Evolutionary conservation across 371 early-diverging fungal genomes (phyloP), one percentile per base, ranked within the genome.

Genomic region (Basidiobolus heterosporus): DNA sequence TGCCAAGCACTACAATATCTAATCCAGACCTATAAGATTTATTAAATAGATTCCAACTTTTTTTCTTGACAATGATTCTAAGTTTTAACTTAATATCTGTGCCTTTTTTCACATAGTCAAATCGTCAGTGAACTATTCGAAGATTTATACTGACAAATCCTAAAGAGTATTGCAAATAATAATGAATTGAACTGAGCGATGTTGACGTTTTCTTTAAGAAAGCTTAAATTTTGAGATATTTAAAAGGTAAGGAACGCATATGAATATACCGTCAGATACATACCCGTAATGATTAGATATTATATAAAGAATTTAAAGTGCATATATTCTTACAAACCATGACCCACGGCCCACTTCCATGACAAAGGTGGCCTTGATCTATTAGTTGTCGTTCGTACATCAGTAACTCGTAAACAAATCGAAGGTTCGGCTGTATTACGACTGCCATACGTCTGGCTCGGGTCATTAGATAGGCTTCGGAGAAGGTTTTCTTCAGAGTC

Each of bases 341-440:
- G 5, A 30, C 9, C 30, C 30, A 30, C 3, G 30, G 9, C 9
- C 30, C 30, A 30, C 30, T 30, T 3, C 30, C 30, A 9, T 30
- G 9, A 3, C 9, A 9, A 9, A 30, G 30, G 30, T 30, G 30
- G 9, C 30, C 30, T 30, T 30, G 30, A 3, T 30, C 30, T 30
- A 30, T 30, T 30, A 30, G 9, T 49, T 48, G 59, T 48, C 74
- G 74, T 46, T 78, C 79, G 51, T 74, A 58, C 38, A 75, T 75
- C 15, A 78, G 39, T 43, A 78, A 57, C 49, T 78, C 76, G 46
- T 75, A 78, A 72, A 78, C 75, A 40, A 78, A 75, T 43, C 72
- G 64, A 7, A 78, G 50, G 47, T 78, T 78, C n/a, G 79, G 79
- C 38, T 78, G 79, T 17, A 78, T 78, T 36, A 78, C 75, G 8